Base-by-base conservation (phyloP, 768 basidiomycete species). In the Podaxis sp. region DNA sequence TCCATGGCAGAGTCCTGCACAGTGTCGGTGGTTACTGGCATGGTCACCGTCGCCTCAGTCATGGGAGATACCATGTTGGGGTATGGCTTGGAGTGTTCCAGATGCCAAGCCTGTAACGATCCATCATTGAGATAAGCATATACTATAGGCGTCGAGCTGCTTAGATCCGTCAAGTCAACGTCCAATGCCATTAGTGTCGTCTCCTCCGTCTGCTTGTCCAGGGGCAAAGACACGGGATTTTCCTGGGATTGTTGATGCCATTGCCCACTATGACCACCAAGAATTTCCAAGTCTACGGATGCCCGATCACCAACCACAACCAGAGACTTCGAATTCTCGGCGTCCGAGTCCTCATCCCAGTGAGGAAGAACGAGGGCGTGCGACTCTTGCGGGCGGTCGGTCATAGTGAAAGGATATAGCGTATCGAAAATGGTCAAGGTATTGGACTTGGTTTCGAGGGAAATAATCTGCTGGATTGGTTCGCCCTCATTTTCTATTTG, bases 41-140 rank as follows among this genome's bases (percentile, higher is more conserved):
- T 18, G 9, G 21, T 42, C 2, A 61, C 60, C 2, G 62, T 38
- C 36, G 69, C 60, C 2, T 61, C 47, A 10, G 64, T 57, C n/a
- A 61, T 63, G 13, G 69, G 38, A 7, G 71, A 66, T 5, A 79
- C 68, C 79, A 91, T 83, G 28, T 83, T 83, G 44, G 77, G 73
- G 67, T 91, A 92, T 6, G 80, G 74, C 44, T 79, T 80, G 6
- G 77, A 74, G 67, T 88, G 83, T 38, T 89, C 81, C 21, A 89
- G 67, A 68, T 85, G 77, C 90, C 91, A 93, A 3, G 78, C 91
- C 51, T 85, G 81, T 23, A 93, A 57, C 0, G 90, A 89, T 18
- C 91, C 91, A 67, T 93, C 91, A 57, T 86, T 90, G 10, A 89
- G 79, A 70, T 90, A 92, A 2, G 83, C 86, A 69, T 85, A 91